Conservation (phyloP, 805 yeast species). For the Yarrowia yakushimensis region DNA sequence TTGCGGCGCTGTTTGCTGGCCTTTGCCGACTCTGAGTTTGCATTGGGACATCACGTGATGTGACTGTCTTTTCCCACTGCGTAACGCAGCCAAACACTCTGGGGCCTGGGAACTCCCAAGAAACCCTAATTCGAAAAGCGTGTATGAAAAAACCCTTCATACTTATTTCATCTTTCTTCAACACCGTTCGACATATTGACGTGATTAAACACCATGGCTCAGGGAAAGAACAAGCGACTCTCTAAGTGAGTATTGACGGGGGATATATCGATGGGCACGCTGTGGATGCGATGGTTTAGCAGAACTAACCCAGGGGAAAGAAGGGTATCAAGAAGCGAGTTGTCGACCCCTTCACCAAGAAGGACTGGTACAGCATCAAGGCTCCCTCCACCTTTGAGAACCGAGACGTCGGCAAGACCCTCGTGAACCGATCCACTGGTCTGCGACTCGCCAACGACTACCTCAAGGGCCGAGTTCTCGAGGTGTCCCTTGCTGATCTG, state of each 20-base stretch:
- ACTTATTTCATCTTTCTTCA: slow-evolving; percentile 22
- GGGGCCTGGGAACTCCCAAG: slow-evolving; percentile 20
- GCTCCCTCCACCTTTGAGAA: slow-evolving; percentile 98
- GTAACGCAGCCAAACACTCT: neutral
- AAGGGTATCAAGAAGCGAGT: slow-evolving; percentile 99
- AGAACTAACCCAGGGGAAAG: slow-evolving; percentile 57
- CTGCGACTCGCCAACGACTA: slow-evolving; percentile 95
- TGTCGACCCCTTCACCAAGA: slow-evolving; percentile 98
- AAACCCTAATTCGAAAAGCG: slow-evolving; percentile 27
- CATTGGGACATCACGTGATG: slow-evolving; percentile 7
- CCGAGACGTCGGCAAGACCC: slow-evolving; percentile 98
- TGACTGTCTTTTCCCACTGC: slow-evolving; percentile 19
- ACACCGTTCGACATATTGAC: slow-evolving; percentile 19
- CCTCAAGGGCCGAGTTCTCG: slow-evolving; percentile 95
- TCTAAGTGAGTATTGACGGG: slow-evolving; percentile 37
- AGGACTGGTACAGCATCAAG: slow-evolving; percentile 98
- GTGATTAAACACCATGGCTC: slow-evolving; percentile 52
- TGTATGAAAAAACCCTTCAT: slow-evolving; percentile 22
- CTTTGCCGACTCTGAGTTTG: too few species aligned
- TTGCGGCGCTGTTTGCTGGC: too few species aligned
- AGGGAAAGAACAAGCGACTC: slow-evolving; percentile 82
- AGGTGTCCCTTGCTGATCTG: slow-evolving; percentile 92
- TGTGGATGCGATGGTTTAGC: too few species aligned
- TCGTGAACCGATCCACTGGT: slow-evolving; percentile 98
- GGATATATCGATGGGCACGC: neutral